Evolutionary conservation across 2,329 filamentous ascomycete genomes (phyloP).

Genomic region (Nannizzia gypsea): DNA sequence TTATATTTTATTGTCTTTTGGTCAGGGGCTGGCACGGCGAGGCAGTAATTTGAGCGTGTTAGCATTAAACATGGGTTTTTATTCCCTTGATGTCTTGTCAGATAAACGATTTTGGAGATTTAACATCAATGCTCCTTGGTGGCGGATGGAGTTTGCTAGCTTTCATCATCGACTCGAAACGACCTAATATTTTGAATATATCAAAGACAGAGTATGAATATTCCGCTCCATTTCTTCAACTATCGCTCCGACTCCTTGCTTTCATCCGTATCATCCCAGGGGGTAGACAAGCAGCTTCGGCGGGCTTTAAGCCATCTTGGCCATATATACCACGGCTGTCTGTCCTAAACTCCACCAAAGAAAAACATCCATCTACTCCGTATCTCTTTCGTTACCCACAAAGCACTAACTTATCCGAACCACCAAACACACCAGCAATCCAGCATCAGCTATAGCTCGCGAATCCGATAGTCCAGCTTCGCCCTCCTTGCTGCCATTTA

Average conservation of each 20-base stretch:
- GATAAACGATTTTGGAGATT: too few relatives aligned
- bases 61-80: neutral
- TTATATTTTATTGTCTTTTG: neutral
- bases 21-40: neutral
- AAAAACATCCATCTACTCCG: neutral
- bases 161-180: too few relatives aligned
- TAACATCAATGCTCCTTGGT: too few relatives aligned
- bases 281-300: too few relatives aligned
- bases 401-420: neutral
- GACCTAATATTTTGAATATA: too few relatives aligned
- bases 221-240: too few relatives aligned
- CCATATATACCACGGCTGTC: neutral
- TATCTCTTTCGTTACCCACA: neutral
- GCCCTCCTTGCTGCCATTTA: neutral
- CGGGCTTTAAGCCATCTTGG: neutral
- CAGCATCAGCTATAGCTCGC: neutral
- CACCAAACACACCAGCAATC: neutral
- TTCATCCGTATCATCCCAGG: too few relatives aligned
- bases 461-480: neutral
- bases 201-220: too few relatives aligned
- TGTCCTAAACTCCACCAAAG: neutral
- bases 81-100: neutral
- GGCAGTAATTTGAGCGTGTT: neutral
- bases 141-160: too few relatives aligned
- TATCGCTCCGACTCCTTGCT: too few relatives aligned